A percentile compares a stretch with the other conserved stretches of the same genome.
Conservation (phyloP, 2,329 filamentous ascomycete genomes). For the Xylariaceae sp. region DNA sequence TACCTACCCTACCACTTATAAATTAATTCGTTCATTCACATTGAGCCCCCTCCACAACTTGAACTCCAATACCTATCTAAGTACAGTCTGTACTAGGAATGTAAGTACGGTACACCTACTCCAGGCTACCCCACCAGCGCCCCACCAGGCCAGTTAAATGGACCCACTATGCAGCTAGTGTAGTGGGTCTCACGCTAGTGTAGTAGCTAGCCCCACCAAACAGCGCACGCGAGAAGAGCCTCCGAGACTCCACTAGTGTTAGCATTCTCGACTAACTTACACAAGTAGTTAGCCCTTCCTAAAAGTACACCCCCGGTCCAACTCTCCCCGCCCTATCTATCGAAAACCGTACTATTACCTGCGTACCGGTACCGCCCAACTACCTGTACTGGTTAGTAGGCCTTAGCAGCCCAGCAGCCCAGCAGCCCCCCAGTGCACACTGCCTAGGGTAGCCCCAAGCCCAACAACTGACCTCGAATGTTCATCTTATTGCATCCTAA, state of each 20-base stretch:
- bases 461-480: conserved; percentile 4
- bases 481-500: neutral
- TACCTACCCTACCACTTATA: neutral
- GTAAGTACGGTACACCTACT: no score
- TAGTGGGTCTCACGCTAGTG: neutral
- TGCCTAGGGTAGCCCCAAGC: no score
- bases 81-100: no score
- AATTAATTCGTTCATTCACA: no score
- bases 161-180: no score
- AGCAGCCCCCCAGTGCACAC: no score
- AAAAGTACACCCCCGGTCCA: neutral
- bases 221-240: conserved; percentile 20
- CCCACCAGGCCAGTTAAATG: no score
- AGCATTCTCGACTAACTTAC: neutral
- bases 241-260: conserved; percentile 7
- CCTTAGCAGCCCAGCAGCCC: conserved; percentile 8
- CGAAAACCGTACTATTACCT: conserved; percentile 8
- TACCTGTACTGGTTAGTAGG: conserved; percentile 14
- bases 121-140: no score
- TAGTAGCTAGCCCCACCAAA: conserved; percentile 15
- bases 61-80: no score
- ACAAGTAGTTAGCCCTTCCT: neutral
- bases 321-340: conserved; percentile 17
- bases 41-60: no score
- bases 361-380: neutral